These are phyloP conservation scores for Termitomyces sp. DNA, from an alignment of 768 basidiomycete species.

Conservation along the genomic window DNA sequence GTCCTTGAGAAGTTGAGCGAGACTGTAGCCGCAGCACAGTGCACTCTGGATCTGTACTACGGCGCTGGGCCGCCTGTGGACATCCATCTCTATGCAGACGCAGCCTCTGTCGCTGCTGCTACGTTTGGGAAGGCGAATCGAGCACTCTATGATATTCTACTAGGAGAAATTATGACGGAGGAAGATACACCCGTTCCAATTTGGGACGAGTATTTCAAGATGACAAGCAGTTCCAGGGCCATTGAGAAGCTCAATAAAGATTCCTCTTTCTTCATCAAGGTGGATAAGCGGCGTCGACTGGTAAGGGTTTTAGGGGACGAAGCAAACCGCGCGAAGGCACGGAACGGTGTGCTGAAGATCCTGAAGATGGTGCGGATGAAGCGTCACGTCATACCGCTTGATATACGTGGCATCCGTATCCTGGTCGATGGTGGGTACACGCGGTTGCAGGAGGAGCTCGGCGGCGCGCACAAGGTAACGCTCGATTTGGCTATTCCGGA, in stretches of 20 bases:
- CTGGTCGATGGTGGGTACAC: constrained; percentile 37
- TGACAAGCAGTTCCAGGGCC: constrained; percentile 32
- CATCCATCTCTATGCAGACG: constrained; percentile 35
- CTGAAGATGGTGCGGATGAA: constrained; percentile 33
- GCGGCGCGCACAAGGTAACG: constrained; percentile 37
- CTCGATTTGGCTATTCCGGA: constrained; percentile 38
- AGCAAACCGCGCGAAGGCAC: constrained; percentile 25
- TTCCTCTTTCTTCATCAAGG: constrained; percentile 30
- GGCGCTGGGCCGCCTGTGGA: constrained; percentile 24
- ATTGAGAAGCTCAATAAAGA: constrained; percentile 34
- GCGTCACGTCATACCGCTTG: constrained; percentile 32
- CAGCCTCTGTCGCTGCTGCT: constrained; percentile 21
- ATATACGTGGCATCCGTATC: constrained; percentile 26
- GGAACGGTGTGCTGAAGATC: constrained; percentile 28
- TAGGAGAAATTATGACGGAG: constrained; percentile 30
- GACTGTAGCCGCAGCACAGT: constrained; percentile 18
- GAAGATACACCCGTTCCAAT: constrained; percentile 24
- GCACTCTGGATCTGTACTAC: constrained; percentile 29
- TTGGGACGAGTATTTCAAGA: constrained; percentile 49
- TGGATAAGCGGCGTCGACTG: constrained; percentile 33
- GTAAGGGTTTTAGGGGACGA: constrained; percentile 38
- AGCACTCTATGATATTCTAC: constrained; percentile 32
- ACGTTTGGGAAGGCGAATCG: constrained; percentile 33
- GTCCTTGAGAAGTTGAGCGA: constrained; percentile 31
- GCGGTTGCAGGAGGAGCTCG: constrained; percentile 34